These are phyloP conservation scores for Agrocybe pediades DNA, from an alignment of 768 basidiomycete genomes.

Conservation along the genomic window DNA sequence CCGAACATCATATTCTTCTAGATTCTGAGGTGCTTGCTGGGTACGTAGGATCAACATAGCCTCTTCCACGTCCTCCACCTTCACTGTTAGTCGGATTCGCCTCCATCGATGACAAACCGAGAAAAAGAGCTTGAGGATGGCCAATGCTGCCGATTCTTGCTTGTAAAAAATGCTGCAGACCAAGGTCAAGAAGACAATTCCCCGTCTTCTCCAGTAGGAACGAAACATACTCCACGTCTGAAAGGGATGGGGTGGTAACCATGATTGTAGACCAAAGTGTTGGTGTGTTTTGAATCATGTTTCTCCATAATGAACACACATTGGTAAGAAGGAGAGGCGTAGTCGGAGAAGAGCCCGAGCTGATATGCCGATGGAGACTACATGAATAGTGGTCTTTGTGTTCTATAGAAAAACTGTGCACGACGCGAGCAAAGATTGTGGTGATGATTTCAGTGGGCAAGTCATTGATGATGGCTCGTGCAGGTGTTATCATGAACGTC, in stretches of 20 bases:
- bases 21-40: background rate
- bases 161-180: slow-evolving; percentile 10
- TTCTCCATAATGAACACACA: slow-evolving; percentile 9
- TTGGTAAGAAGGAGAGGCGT: slow-evolving; percentile 11
- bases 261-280: slow-evolving; percentile 16
- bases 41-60: background rate
- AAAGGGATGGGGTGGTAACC: slow-evolving; percentile 3
- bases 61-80: slow-evolving; percentile 2
- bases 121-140: slow-evolving; percentile 9
- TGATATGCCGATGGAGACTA: background rate
- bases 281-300: slow-evolving; percentile 5
- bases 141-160: slow-evolving; percentile 9
- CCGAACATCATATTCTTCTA: slow-evolving; percentile 14
- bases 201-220: slow-evolving; percentile 8
- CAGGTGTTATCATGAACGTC: slow-evolving; percentile 4
- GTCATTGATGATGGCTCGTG: slow-evolving; percentile 1
- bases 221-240: slow-evolving; percentile 4
- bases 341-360: slow-evolving; percentile 16
- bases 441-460: slow-evolving; percentile 11
- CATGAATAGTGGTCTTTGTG: slow-evolving; percentile 5
- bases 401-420: slow-evolving; percentile 11
- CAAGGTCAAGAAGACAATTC: slow-evolving; percentile 8
- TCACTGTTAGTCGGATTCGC: slow-evolving; percentile 5
- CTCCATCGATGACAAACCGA: slow-evolving; percentile 10
- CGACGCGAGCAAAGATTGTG: slow-evolving; percentile 12